phyloP scores from a whole-genome alignment of 1,284 basidiomycete genomes.

The Bjerkandera adusta region DNA sequence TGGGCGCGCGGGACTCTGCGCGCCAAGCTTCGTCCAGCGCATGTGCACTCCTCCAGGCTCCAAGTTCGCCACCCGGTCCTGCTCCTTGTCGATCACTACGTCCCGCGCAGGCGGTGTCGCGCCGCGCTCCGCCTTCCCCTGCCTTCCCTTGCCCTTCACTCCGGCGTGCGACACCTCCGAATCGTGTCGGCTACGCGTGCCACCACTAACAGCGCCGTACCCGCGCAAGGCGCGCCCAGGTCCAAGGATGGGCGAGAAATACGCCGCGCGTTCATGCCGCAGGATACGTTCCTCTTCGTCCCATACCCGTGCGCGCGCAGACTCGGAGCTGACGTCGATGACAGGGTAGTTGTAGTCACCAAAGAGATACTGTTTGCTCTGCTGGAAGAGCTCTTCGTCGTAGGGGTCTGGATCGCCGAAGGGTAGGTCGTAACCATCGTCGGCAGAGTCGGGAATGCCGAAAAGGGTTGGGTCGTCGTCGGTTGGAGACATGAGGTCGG shows the following conservation, averaged over 20 bases:
- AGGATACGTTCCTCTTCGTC: slow-evolving; percentile 70
- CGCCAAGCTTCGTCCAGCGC: slow-evolving; percentile 42
- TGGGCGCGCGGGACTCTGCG: slow-evolving; percentile 16
- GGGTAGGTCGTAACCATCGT: slow-evolving; percentile 62
- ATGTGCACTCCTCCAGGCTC: slow-evolving; percentile 39
- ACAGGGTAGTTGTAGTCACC: slow-evolving; percentile 93
- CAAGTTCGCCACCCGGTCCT: slow-evolving; percentile 31
- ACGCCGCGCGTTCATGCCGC: slow-evolving; percentile 65
- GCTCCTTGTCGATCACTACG: slow-evolving; percentile 42
- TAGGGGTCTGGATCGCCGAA: slow-evolving; percentile 61
- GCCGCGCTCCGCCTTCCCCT: slow-evolving; percentile 10
- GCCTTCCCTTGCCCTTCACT: slow-evolving; percentile 24
- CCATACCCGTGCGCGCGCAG: slow-evolving; percentile 65
- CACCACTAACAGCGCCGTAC: slow-evolving; percentile 53
- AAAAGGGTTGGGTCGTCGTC: slow-evolving; percentile 35
- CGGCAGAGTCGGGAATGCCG: slow-evolving; percentile 45
- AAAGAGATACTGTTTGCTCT: slow-evolving; percentile 75
- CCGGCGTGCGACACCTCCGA: slow-evolving; percentile 18
- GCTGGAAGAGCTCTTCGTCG: slow-evolving; percentile 70
- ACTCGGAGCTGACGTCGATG: slow-evolving; percentile 81
- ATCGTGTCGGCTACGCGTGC: slow-evolving; percentile 16
- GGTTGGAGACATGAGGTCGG: slow-evolving; percentile 44
- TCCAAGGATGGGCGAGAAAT: slow-evolving; percentile 58
- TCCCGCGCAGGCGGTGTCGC: slow-evolving; percentile 19
- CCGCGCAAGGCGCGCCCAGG: slow-evolving; percentile 44